Conservation (phyloP, 208 protist species). For the Vickermania ingenoplastis region DNA sequence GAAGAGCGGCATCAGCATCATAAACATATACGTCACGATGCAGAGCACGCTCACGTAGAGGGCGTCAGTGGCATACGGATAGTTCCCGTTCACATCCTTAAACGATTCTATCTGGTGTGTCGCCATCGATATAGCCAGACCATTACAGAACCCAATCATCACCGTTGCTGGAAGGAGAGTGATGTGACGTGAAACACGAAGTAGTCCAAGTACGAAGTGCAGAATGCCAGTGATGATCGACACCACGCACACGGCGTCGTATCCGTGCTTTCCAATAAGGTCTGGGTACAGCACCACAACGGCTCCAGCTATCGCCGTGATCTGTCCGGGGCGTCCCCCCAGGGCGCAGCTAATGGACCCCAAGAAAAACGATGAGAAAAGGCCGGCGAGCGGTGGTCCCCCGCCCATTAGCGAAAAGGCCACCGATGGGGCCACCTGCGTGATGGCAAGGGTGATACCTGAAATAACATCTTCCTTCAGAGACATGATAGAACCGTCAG, state of each 20-base stretch:
- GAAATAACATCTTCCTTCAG: slow-evolving; percentile 41
- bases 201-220: slow-evolving; percentile 26
- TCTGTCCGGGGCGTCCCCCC: slow-evolving; percentile 38
- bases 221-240: slow-evolving; percentile 35
- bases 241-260: slow-evolving; percentile 27
- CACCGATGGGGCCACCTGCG: slow-evolving; percentile 37
- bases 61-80: slow-evolving; percentile 19
- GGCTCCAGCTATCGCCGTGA: slow-evolving; percentile 43
- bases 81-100: slow-evolving; percentile 28
- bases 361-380: slow-evolving; percentile 47
- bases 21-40: slow-evolving; percentile 35
- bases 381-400: slow-evolving; percentile 27
- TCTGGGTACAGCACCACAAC: slow-evolving; percentile 41
- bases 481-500: slow-evolving; percentile 29
- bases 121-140: slow-evolving; percentile 35
- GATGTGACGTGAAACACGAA: slow-evolving; percentile 33
- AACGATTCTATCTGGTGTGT: slow-evolving; percentile 34
- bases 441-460: slow-evolving; percentile 33
- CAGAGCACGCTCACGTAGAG: slow-evolving; percentile 40
- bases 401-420: slow-evolving; percentile 42
- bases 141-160: slow-evolving; percentile 54
- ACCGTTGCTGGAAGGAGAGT: slow-evolving; percentile 34
- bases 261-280: slow-evolving; percentile 34
- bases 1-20: slow-evolving; percentile 53
- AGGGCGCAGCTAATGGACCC: slow-evolving; percentile 38